Base-by-base conservation (phyloP, 2,329 filamentous ascomycete genomes). In the Fusarium pseudoanthophilum region DNA sequence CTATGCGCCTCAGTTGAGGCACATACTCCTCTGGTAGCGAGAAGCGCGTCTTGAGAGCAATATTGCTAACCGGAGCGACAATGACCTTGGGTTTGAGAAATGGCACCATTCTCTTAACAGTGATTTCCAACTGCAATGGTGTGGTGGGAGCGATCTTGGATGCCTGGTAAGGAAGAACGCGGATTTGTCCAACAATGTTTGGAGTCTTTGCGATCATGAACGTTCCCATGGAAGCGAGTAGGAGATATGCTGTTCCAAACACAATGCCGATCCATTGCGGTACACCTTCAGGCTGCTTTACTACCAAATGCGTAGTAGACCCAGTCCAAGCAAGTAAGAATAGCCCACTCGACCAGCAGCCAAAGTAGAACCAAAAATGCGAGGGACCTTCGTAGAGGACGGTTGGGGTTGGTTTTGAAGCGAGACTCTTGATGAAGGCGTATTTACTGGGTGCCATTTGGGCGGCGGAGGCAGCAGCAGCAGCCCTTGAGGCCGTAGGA, bases 321-420 rank as follows among this genome's bases (percentile, higher is more conserved):
- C 67, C 73, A 9, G 82, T 81, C 82, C 82, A 84, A 2, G 74
- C 64, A 24, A 84, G 67, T 36, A 84, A 79, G 13, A 77, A 87
- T 28, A 85, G 68, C 5, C 87, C 87, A 32, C 88, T 86, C 20
- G 83, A 80, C 80, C 91, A 91, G 78, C 89, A 89, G 51, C 88
- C 87, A 73, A 88, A 78, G 70, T 92, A 86, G 80, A 91, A 92
- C 81, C 86, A 85, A 64, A 87, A 87, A 76, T 93, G 91, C 2
- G 90, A 90, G 20, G 90, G 89, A 3, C 88, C 87, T 76, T 91
- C 85, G 83, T 92, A 94, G 48, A 94, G 84, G 7, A 88, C 81
- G 13, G 91, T 90, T 10, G 88, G 85, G 4, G 85, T 82, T n/a
- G 85, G 78, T 71, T 89, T 88, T 65, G 84, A 83, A 20, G 89